phyloP scores from a whole-genome alignment of 1,139 yeast genomes.

The Candida glucosophila region DNA sequence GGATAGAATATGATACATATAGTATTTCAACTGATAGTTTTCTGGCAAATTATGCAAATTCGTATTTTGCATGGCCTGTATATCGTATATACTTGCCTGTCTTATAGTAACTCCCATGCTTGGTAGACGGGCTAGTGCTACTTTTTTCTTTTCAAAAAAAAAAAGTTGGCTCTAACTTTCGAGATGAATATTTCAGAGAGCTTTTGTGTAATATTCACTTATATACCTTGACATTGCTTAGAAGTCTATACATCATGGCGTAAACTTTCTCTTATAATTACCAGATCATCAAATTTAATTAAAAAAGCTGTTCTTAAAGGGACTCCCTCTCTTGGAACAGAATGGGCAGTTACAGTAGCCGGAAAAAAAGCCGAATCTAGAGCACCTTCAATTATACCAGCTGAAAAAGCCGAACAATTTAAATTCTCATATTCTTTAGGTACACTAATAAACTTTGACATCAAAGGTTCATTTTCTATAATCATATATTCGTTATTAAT shows the following conservation, averaged over 20 bases:
- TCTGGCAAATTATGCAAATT: conserved; percentile 91
- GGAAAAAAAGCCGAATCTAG: conserved; percentile 73
- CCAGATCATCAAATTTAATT: conserved; percentile 61
- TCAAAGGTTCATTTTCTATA: conserved; percentile 70
- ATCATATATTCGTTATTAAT: conserved; percentile 77
- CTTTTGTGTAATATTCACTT: not conserved
- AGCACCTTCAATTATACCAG: conserved; percentile 89
- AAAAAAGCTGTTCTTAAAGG: conserved; percentile 79
- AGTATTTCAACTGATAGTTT: conserved; percentile 85
- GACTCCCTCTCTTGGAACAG: conserved; percentile 54
- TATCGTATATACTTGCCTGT: conserved; percentile 77
- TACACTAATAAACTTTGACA: conserved; percentile 68
- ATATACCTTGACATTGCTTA: not conserved
- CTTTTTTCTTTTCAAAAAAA: not conserved
- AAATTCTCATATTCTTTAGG: conserved; percentile 76
- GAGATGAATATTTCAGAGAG: not conserved
- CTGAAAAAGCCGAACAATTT: conserved; percentile 79
- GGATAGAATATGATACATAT: conserved; percentile 84
- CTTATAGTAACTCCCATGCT: conserved; percentile 83
- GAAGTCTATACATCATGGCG: conserved; percentile 4
- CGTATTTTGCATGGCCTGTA: conserved; percentile 95
- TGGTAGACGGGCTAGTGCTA: not conserved
- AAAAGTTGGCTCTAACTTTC: not conserved
- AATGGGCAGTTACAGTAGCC: conserved; percentile 83
- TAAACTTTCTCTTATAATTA: conserved; percentile 45